Conservation (phyloP, 2,329 filamentous ascomycete species). For the Verticillium nonalfalfae region DNA sequence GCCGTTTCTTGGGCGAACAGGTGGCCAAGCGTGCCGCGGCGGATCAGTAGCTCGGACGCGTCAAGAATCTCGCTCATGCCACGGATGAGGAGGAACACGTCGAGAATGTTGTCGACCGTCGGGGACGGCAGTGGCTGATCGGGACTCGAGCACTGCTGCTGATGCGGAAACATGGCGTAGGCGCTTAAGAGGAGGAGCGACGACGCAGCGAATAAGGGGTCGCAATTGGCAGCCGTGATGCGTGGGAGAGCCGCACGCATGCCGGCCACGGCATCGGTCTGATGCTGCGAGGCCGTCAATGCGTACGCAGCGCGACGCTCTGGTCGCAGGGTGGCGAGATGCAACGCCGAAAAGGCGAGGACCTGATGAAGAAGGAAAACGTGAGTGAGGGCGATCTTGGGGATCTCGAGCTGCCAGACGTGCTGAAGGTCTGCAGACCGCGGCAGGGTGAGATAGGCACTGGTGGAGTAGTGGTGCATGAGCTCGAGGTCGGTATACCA, state of each 20-base stretch:
- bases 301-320: conserved; percentile 11
- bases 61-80: conserved; percentile 23
- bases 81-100: conserved; percentile 21
- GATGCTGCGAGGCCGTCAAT: conserved; percentile 23
- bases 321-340: conserved; percentile 18
- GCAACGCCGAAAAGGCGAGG: conserved; percentile 21
- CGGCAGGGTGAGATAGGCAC: conserved; percentile 22
- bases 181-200: conserved; percentile 23
- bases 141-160: background rate
- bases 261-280: conserved; percentile 21
- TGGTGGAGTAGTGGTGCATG: conserved; percentile 26
- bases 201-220: conserved; percentile 24
- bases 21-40: conserved; percentile 12
- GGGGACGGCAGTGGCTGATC: conserved; percentile 9
- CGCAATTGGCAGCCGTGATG: conserved; percentile 20
- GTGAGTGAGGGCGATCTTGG: conserved; percentile 18
- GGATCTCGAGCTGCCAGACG: conserved; percentile 15
- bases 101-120: conserved; percentile 21
- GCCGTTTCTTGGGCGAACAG: conserved; percentile 12
- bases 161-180: conserved; percentile 12
- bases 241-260: conserved; percentile 17
- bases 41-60: conserved; percentile 14
- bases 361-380: conserved; percentile 23
- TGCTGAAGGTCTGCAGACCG: conserved; percentile 14
- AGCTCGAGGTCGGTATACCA: conserved; percentile 28